Evolutionary conservation across 2,329 filamentous ascomycete species (phyloP), one percentile per base, ranked within the genome.

Genomic region (Aspergillus niger): DNA sequence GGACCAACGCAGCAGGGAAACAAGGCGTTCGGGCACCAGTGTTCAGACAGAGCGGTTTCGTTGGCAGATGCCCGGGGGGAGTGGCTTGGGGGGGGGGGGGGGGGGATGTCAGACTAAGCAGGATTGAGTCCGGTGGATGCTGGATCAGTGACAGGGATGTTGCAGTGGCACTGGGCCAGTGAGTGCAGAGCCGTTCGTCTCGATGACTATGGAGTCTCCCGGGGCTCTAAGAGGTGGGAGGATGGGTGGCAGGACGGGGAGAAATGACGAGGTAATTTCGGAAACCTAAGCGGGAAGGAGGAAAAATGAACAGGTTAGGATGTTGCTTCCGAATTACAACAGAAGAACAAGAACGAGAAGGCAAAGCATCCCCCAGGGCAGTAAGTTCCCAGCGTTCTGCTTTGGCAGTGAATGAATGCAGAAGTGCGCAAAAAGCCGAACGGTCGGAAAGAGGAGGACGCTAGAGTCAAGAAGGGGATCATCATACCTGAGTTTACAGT

Each of bases 21-120:
- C 70, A 69, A 74, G 72, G 70, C 70, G 68, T 73, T 74, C 70
- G 72, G 72, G 72, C 72, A 75, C 63, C 70, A 72, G 71, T 62
- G 69, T 61, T 69, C 64, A 62, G 65, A 70, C 63, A 62, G 62
- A 65, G 70, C 60, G 65, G 67, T 67, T 69, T 72, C 65, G 71
- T 68, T 70, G 67, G 66, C 60, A 61, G 65, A 64, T 59, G 63
- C 63, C 65, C 67, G 69, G 64, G 55, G 56, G 69, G 64, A 70
- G 64, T 70, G 68, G 70, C 65, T 69, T 71, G 67, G 67, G 59
- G 58, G 47, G 64, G 66, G 58, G 59, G 59, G 58, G 47, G 58
- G 47, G 58, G 59, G 44, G 55, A 20, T 36, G 50, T 38, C 15
- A 39, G 55, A 61, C 56, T 59, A 56, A 54, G 62, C 54, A 62